Base-by-base conservation (phyloP, 2,329 filamentous ascomycete genomes). In the Emergomyces africanus region DNA sequence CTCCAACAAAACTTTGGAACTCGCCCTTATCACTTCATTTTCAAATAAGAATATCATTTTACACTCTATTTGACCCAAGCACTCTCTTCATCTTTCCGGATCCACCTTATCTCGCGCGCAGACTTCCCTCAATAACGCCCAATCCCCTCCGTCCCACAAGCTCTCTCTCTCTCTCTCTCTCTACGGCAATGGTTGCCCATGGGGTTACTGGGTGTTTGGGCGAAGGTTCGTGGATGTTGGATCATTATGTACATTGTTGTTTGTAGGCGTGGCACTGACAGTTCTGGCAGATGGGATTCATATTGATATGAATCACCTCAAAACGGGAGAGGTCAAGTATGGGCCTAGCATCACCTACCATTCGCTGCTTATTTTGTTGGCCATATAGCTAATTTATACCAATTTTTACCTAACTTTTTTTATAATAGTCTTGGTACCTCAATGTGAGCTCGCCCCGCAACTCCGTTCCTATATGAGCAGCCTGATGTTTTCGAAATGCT, bases 321-420 rank as follows among this genome's bases (percentile, higher is more conserved):
- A 99, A 86, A 94, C 90, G 77, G 94, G 94, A 63, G 94, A 99
- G 80, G 92, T 99, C 74, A 99, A 99, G 90, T 96, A 79, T 78
- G 90, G 79, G 63, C n/a, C 30, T 30, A n/a, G n/a, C n/a, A n/a
- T n/a, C n/a, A n/a, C n/a, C n/a, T 51, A 8, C 35, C 10, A 14
- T 41, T 20, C 8, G 2, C 30, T 41, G 49, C 33, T 2, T 54
- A 12, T 54, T 35, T 28, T 37, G 37, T 18, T 39, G 48, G 14
- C 6, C 15, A 2, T 46, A 6, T 46, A 6, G 42, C 33, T 39
- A 6, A 33, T 9, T n/a, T n/a, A n/a, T n/a, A n/a, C n/a, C n/a
- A n/a, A n/a, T n/a, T n/a, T n/a, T n/a, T n/a, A n/a, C n/a, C n/a
- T n/a, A n/a, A n/a, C n/a, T n/a, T n/a, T n/a, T n/a, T n/a, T n/a